Percentiles rank a stretch among this genome's conserved stretches.
These are phyloP conservation scores for Ophiostoma piceae DNA, from an alignment of 2,329 filamentous ascomycete genomes.

Conservation along the genomic window DNA sequence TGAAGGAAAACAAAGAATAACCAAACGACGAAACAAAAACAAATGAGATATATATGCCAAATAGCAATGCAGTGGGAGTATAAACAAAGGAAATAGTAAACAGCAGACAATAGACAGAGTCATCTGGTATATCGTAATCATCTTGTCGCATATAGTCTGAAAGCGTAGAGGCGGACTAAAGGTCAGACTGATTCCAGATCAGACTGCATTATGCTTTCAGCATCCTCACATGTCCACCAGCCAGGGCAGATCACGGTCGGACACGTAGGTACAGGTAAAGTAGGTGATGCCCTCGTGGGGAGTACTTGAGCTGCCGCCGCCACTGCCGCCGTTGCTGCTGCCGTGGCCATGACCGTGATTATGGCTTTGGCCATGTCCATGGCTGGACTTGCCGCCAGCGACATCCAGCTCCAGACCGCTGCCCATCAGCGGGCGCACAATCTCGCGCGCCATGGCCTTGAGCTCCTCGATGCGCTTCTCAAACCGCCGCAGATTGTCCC, in stretches of 20 bases:
- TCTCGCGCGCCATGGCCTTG: slow-evolving; percentile 74
- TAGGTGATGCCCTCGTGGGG: slow-evolving; percentile 44
- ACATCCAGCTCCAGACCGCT: slow-evolving; percentile 79
- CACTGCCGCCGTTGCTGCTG: slow-evolving; percentile 35
- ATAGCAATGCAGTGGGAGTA: not conserved
- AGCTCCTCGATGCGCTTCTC: slow-evolving; percentile 85
- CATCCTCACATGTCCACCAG: slow-evolving; percentile 33
- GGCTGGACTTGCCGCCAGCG: slow-evolving; percentile 31
- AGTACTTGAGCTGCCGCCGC: not conserved
- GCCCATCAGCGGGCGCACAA: slow-evolving; percentile 79
- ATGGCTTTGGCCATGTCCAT: not conserved
- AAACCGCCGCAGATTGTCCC: slow-evolving; percentile 80
- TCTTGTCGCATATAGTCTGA: not conserved
- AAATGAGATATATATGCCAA: not conserved
- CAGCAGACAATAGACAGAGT: not conserved
- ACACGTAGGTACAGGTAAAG: slow-evolving; percentile 47
- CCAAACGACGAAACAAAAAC: not conserved
- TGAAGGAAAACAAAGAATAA: slow-evolving; percentile 3
- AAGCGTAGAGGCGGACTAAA: not conserved
- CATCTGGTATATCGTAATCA: not conserved
- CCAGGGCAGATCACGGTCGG: slow-evolving; percentile 50
- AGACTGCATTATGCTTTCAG: not conserved
- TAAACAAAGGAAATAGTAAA: slow-evolving; percentile 14
- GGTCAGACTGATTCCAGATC: not conserved
- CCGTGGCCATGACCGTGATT: slow-evolving; percentile 33